Evolutionary conservation across 345 rosid species (phyloP), one percentile per base, ranked within the genome.

Genomic region (Citrus australasica): DNA sequence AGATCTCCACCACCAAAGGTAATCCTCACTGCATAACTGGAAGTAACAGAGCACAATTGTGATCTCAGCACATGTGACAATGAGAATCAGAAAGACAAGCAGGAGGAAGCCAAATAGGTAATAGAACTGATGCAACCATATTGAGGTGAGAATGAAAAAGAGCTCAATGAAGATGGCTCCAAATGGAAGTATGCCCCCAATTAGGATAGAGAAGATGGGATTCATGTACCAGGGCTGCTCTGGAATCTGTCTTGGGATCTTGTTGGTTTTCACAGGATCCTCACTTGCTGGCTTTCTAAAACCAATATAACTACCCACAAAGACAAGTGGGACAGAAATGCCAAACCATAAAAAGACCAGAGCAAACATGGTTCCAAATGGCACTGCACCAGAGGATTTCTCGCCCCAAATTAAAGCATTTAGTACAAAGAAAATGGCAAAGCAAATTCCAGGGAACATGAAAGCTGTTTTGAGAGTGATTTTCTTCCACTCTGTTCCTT

Each of bases 1-100:
- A 19, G 98, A 92, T 80, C 97, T 95, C 98, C 98, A 95, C 98
- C 98, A 95, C 98, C 98, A 93, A 2, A 82, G 86, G 77, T 95
- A 95, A 82, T 95, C 98, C 89, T 95, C 98, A 51, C 98, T 89
- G 79, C 98, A 95, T 11, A 93, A 89, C 71, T 95, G 98, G 87
- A 95, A 95, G 85, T 95, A 95, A 89, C 97, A 95, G 42, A 93
- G 97, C 55, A 95, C 98, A 4, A 95, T 65, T 0, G 95, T 91
- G 89, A 92, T 95, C 88, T 93, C 98, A 0, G 97, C 97, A 48
- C 98, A 95, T 0, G 97, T 95, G 75, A 95, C 75, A 24, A 95
- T 71, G 66, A 95, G 89, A 62, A 95, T 95, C 77, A 86, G 14
- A 79, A 95, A 95, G 77, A 95, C 97, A 0, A 92, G 85, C 88